Evolutionary conservation across 352 stramenopile genomes (phyloP).

Genomic region (Phytophthora capsici): DNA sequence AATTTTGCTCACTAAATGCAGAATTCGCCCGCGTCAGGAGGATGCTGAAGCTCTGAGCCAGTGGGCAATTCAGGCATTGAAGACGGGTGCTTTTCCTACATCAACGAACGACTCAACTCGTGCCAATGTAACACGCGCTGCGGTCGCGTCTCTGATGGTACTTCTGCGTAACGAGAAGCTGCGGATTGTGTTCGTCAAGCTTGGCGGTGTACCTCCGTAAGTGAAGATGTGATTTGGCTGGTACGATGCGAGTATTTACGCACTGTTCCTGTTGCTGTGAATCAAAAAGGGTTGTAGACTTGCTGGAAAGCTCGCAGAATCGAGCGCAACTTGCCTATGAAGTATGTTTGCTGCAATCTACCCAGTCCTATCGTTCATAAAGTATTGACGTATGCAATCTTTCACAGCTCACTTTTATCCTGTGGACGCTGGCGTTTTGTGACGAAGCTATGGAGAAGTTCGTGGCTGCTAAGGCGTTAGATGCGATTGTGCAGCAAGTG

Average conservation of each 20-base stretch:
- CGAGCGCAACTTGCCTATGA: conserved; percentile 96
- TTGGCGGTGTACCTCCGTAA: conserved; percentile 91
- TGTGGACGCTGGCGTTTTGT: conserved; percentile 97
- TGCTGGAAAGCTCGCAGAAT: conserved; percentile 81
- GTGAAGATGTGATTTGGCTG: conserved; percentile 20
- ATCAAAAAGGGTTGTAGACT: conserved; percentile 58
- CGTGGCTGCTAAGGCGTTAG: conserved; percentile 63
- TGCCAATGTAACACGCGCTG: conserved; percentile 81
- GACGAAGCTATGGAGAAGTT: conserved; percentile 86
- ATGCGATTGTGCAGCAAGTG: conserved; percentile 82
- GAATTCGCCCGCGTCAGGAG: conserved; percentile 79
- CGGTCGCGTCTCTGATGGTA: conserved; percentile 92
- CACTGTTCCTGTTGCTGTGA: conserved; percentile 2
- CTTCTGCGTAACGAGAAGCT: conserved; percentile 90
- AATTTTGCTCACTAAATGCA: conserved; percentile 26
- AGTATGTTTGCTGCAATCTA: conserved; percentile 42
- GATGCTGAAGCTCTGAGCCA: conserved; percentile 82
- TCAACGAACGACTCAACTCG: conserved; percentile 74
- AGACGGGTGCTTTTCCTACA: conserved; percentile 56
- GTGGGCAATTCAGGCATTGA: conserved; percentile 79
- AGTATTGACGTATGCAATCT: too few relatives aligned
- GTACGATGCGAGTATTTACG: conserved; percentile 1
- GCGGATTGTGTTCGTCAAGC: conserved; percentile 90
- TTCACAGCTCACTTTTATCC: conserved; percentile 93
- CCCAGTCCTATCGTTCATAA: too few relatives aligned